Evolutionary conservation across 2,329 filamentous ascomycete species (phyloP).

Genomic region (Cadophora luteo-olivacea): DNA sequence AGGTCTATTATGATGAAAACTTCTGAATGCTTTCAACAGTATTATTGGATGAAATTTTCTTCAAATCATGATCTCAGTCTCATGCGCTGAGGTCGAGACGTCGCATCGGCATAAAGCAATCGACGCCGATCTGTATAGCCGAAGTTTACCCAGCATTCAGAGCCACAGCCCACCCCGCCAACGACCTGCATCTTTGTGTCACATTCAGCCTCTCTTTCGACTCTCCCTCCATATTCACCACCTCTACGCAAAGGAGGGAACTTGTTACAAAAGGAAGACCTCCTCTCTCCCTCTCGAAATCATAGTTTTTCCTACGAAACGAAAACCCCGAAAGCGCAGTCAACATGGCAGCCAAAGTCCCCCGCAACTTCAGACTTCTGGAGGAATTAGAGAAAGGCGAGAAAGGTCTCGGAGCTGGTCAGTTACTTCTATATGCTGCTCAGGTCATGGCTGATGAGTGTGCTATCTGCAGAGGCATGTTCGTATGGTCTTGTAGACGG

Average conservation of each 20-base stretch:
- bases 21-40: neutral
- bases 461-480: constrained; percentile 75
- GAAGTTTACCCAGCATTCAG: constrained; percentile 12
- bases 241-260: neutral
- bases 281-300: neutral
- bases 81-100: neutral
- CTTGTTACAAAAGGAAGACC: neutral
- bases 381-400: constrained; percentile 99
- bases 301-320: neutral
- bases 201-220: constrained; percentile 10
- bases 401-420: constrained; percentile 92
- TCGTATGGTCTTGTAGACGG: constrained; percentile 95
- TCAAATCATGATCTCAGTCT: neutral
- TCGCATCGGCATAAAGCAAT: constrained; percentile 5
- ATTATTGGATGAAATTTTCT: neutral
- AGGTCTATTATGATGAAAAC: neutral
- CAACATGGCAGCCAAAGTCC: constrained; percentile 70
- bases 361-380: constrained; percentile 93
- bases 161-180: constrained; percentile 17
- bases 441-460: constrained; percentile 32
- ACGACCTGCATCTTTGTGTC: constrained; percentile 17
- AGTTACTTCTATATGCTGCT: constrained; percentile 37
- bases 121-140: constrained; percentile 4
- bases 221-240: constrained; percentile 1
- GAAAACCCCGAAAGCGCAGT: neutral